Evolutionary conservation across 2,329 filamentous ascomycete species (phyloP), one percentile per base, ranked within the genome.

Genomic region (Fusarium xyrophilum): DNA sequence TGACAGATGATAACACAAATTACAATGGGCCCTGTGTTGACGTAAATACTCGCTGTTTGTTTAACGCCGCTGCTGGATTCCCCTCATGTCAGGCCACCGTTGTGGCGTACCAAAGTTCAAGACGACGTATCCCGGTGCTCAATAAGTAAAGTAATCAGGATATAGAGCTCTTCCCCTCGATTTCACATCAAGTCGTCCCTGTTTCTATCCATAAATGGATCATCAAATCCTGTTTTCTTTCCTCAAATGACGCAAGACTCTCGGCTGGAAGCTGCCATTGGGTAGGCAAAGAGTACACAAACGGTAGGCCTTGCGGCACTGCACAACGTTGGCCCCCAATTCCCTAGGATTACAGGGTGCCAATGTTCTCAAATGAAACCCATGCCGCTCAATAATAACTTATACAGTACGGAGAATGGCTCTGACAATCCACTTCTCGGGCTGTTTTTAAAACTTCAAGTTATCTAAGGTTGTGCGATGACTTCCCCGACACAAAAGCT

Each of bases 91-190:
- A n/a, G 4, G 13, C 19, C 13, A 4, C 9, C 1, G 4, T 4
- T 44, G 9, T 3, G 11, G 15, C 12, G 6, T 42, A 25, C 12
- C 12, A 15, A 40, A 23, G 39, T 11, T 14, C 14, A 12, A 30
- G 5, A 7, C 10, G 27, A 28, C 12, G 5, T 30, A 30, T 30
- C 12, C 5, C 13, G 5, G 28, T 30, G 17, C 42, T 12, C 13
- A 2, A 11, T n/a, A 7, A 6, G 8, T 7, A n/a, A 7, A 7
- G n/a, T n/a, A n/a, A n/a, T n/a, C 19, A 21, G 6, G 0, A 13
- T 15, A 11, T 6, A n/a, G 9, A 11, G 13, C 6, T n/a, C 3
- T 27, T 44, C 3, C n/a, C 5, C 25, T 27, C 2, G 2, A 27
- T 3, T 5, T 1, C 12, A 7, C 0, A 7, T 28, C 14, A 3